Conservation (phyloP, 2,329 filamentous ascomycete species). For the Knufia petricola region DNA sequence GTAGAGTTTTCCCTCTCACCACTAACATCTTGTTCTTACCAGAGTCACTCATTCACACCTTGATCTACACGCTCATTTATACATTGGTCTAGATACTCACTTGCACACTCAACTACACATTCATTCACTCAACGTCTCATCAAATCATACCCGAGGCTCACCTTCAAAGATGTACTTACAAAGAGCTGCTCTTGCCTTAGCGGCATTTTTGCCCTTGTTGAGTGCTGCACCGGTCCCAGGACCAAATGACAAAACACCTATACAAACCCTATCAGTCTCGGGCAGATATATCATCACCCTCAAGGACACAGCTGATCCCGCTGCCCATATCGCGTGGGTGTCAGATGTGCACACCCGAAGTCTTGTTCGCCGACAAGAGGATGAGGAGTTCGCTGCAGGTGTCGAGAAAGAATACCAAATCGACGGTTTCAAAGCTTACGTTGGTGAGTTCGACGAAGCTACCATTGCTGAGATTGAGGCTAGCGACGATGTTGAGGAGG, state of each 20-base stretch:
- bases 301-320: slow-evolving; percentile 25
- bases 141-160: no score
- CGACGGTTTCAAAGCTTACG: slow-evolving; percentile 34
- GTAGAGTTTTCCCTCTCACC: neutral
- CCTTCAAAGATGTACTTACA: slow-evolving; percentile 6
- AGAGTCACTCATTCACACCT: neutral
- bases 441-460: slow-evolving; percentile 36
- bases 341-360: slow-evolving; percentile 30
- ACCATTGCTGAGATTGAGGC: slow-evolving; percentile 33
- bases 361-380: slow-evolving; percentile 28
- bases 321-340: slow-evolving; percentile 30
- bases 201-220: slow-evolving; percentile 6
- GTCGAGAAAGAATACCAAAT: slow-evolving; percentile 37
- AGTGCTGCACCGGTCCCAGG: slow-evolving; percentile 4
- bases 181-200: slow-evolving; percentile 4
- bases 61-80: neutral
- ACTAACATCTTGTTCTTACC: neutral
- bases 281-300: slow-evolving; percentile 24
- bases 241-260: slow-evolving; percentile 3
- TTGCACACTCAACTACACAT: neutral
- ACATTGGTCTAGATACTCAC: neutral
- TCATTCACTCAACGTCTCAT: slow-evolving; percentile 3
- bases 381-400: slow-evolving; percentile 17
- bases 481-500: slow-evolving; percentile 24
- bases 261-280: slow-evolving; percentile 14